Evolutionary conservation across 192 early-diverging fungal genomes (phyloP).

Genomic region (Diversispora eburnea): DNA sequence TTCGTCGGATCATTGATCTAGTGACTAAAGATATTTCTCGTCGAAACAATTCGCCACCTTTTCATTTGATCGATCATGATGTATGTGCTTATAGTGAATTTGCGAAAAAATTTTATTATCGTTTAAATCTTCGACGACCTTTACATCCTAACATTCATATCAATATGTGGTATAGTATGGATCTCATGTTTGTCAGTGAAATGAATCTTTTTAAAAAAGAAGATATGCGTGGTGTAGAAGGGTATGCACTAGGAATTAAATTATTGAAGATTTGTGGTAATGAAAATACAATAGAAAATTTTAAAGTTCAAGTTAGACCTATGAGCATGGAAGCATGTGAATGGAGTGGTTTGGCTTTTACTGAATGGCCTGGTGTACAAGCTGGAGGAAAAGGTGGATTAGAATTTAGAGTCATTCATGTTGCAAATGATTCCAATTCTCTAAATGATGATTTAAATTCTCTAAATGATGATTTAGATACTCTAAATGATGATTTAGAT

Average conservation of each 20-base stretch:
- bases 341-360: conserved; percentile 19
- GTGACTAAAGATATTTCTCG: background rate
- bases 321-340: conserved; percentile 23
- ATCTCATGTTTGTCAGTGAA: conserved; percentile 29
- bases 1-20: conserved; percentile 5
- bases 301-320: conserved; percentile 18
- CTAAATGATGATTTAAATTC: background rate
- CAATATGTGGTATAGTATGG: conserved; percentile 27
- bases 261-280: conserved; percentile 5
- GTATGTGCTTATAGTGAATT: background rate
- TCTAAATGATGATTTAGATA: background rate
- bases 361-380: conserved; percentile 24
- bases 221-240: conserved; percentile 17
- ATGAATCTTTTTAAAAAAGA: conserved; percentile 22
- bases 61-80: background rate
- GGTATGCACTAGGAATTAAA: conserved; percentile 17
- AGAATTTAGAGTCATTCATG: conserved; percentile 8
- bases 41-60: background rate
- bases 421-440: background rate
- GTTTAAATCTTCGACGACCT: conserved; percentile 12
- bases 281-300: background rate
- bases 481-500: background rate
- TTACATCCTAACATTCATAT: conserved; percentile 25
- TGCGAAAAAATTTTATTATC: conserved; percentile 23
- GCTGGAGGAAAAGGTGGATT: conserved; percentile 24